phyloP scores from a whole-genome alignment of 83 land plant species.

The Picea engelmannii region DNA sequence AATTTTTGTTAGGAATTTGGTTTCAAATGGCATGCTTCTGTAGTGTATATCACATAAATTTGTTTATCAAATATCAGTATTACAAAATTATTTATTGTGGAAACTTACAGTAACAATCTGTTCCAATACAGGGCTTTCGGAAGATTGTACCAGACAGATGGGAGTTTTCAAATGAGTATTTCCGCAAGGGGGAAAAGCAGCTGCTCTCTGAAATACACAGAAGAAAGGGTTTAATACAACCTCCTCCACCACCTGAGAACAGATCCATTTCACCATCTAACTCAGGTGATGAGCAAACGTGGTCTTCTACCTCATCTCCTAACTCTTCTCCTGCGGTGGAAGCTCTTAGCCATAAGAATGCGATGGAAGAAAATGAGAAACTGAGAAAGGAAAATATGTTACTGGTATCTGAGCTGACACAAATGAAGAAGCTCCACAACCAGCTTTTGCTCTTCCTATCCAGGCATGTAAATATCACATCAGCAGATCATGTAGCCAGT shows the following conservation, averaged over 20 bases:
- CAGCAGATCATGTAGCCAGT: conserved; percentile 9
- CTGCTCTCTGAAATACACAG: conserved; percentile 77
- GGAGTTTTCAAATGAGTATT: conserved; percentile 87
- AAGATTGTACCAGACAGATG: conserved; percentile 87
- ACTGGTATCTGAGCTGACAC: conserved; percentile 38
- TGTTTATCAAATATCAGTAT: too few species aligned
- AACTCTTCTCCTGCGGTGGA: background rate
- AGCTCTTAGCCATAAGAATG: conserved; percentile 11
- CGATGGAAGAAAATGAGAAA: conserved; percentile 51
- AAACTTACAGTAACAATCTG: background rate
- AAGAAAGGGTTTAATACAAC: conserved; percentile 42
- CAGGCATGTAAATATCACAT: conserved; percentile 21
- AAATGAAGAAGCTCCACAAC: conserved; percentile 50
- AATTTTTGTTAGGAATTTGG: background rate
- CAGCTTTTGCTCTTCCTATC: conserved; percentile 40
- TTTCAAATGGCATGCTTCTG: background rate
- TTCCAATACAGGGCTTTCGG: conserved; percentile 64
- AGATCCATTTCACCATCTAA: conserved; percentile 13
- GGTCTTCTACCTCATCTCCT: conserved; percentile 28
- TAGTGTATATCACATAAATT: background rate
- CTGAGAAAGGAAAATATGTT: conserved; percentile 48
- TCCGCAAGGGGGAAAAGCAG: conserved; percentile 76
- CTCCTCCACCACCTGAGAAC: conserved; percentile 28
- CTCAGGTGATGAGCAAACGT: conserved; percentile 17
- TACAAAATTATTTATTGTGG: background rate